Evolutionary conservation across 306 rosid species (phyloP), one percentile per base, ranked within the genome.

Genomic region (Dalbergia cultrata): DNA sequence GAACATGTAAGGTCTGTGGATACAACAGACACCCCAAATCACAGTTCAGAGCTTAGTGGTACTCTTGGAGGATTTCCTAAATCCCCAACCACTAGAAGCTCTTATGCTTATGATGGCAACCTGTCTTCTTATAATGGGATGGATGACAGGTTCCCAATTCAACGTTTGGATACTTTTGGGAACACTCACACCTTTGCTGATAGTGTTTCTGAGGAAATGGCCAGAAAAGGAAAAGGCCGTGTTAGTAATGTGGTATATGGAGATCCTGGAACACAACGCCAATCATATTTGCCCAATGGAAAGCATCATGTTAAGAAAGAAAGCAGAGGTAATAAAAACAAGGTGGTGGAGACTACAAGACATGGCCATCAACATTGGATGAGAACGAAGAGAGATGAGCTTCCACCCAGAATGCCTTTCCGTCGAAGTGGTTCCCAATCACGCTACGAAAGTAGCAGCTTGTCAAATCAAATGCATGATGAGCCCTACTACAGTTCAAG

Each of bases 71-170:
- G 78, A 79, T 59, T 83, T 70, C 58, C 80, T 21, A 87, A 77
- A 84, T 89, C 86, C 35, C 79, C 90, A 45, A 72, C 76, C 44
- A 53, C 83, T 37, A 78, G 81, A 80, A 85, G 88, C 74, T 79
- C 73, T 43, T 72, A 66, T 83, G 89, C 91, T 41, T 86, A 89
- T 79, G 90, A 88, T 85, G 91, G 83, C 22, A 88, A 92, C 33
- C 61, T 78, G 59, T 90, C 92, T 73, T 88, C 96, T 72, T 87
- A 62, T 18, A 97, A 91, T 70, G 97, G 88, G 80, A 69, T 26
- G 59, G 86, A 86, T 58, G 89, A 85, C 71, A 80, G 37, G 22
- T 79, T 81, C 61, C 72, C 71, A 22, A 78, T 52, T 62, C 86
- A 52, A 53, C 71, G 34, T 73, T n/a, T 44, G 34, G 81, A 35